Evolutionary conservation across 2,329 filamentous ascomycete species (phyloP).

Genomic region (Mycosphaerella sp.): DNA sequence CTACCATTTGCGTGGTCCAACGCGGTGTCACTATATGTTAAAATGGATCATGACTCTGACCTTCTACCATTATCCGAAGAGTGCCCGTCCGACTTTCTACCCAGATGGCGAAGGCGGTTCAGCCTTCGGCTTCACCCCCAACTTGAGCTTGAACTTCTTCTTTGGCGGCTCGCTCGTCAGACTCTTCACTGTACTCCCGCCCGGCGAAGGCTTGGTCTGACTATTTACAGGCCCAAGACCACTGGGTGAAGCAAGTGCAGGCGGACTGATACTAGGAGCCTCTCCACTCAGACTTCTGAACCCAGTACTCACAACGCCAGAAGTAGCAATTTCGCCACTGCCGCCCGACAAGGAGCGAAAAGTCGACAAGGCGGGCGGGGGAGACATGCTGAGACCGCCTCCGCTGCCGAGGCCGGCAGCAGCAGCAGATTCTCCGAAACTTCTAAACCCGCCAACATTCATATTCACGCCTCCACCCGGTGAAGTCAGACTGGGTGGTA

Average conservation of each 20-base stretch:
- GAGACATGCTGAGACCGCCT: background rate
- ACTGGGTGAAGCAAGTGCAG: conserved; percentile 9
- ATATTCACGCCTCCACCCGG: conserved; percentile 12
- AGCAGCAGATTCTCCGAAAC: conserved; percentile 15
- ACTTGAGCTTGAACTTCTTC: conserved; percentile 27
- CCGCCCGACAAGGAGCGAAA: conserved; percentile 5
- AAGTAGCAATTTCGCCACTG: background rate
- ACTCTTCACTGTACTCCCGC: conserved; percentile 12
- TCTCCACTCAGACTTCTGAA: conserved; percentile 12
- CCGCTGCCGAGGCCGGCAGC: background rate
- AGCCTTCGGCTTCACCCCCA: conserved; percentile 12
- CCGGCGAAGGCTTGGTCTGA: conserved; percentile 5
- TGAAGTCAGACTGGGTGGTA: conserved; percentile 12
- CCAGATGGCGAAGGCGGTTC: background rate
- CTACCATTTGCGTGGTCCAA: too few species aligned
- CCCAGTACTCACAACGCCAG: conserved; percentile 2
- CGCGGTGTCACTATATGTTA: too few species aligned
- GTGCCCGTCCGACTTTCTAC: background rate
- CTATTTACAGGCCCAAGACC: conserved; percentile 9
- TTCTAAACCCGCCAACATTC: conserved; percentile 27
- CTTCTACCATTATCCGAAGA: too few species aligned
- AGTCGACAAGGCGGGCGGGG: background rate
- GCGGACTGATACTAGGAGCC: conserved; percentile 9
- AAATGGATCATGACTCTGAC: too few species aligned
- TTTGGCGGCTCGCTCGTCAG: conserved; percentile 18